Conservation (phyloP, 495 filamentous ascomycete genomes). For the Trichoderma virens region DNA sequence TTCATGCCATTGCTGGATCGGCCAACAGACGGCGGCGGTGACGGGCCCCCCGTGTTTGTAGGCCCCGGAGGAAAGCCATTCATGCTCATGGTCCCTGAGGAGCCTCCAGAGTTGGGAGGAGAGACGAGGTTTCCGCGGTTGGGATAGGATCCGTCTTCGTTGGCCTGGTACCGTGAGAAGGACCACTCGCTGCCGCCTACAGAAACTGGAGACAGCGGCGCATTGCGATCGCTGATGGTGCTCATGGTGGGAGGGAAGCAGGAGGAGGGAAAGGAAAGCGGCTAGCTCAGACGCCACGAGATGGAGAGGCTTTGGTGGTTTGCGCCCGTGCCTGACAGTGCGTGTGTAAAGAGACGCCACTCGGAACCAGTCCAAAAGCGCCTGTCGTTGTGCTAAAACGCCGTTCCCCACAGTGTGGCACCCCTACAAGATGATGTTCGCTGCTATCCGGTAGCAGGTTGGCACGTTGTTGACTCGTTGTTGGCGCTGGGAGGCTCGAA, state of each 20-base stretch:
- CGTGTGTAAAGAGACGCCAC: background rate
- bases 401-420: conserved; percentile 1
- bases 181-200: conserved; percentile 83
- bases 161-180: conserved; percentile 58
- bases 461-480: background rate
- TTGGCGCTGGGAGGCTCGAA: too few species aligned
- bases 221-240: conserved; percentile 41
- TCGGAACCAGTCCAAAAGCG: background rate
- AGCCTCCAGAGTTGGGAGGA: conserved; percentile 60
- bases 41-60: conserved; percentile 52
- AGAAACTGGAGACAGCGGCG: conserved; percentile 77
- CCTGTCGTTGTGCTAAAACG: background rate
- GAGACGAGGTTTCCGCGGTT: conserved; percentile 59
- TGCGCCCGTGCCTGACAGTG: background rate
- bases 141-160: conserved; percentile 44
- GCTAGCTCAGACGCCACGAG: conserved; percentile 7
- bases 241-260: conserved; percentile 12
- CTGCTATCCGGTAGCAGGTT: conserved; percentile 1
- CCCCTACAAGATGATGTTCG: background rate
- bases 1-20: conserved; percentile 65
- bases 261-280: conserved; percentile 7
- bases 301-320: background rate
- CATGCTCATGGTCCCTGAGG: conserved; percentile 34
- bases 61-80: conserved; percentile 47
- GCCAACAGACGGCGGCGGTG: conserved; percentile 79